These are phyloP conservation scores for Aspergillus pseudonomiae DNA, from an alignment of 2,329 filamentous ascomycete species.

Conservation along the genomic window DNA sequence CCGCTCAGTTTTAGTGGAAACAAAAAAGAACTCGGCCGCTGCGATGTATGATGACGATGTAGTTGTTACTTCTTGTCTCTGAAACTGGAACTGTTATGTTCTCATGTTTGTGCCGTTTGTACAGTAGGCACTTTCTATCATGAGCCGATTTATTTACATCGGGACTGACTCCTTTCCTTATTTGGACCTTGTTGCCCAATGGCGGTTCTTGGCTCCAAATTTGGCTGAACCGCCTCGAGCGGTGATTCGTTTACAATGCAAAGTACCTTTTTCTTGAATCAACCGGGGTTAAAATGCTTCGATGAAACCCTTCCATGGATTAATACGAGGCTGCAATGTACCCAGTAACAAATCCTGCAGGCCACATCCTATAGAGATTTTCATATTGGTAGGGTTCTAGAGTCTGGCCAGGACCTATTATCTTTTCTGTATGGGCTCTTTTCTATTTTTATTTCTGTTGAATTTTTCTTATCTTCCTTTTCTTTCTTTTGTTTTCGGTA, in stretches of 20 bases:
- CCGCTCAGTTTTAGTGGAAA: not conserved
- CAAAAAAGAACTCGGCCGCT: not conserved
- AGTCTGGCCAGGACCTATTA: not conserved
- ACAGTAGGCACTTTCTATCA: not conserved
- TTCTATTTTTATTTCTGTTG: not conserved
- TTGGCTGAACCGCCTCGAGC: not conserved
- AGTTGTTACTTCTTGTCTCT: not conserved
- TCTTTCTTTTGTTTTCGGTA: not conserved
- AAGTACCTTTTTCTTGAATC: constrained; percentile 1
- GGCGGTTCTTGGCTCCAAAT: not conserved
- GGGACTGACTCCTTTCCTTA: not conserved
- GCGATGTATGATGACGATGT: not conserved
- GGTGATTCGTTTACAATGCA: not conserved
- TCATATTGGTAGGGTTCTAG: not conserved
- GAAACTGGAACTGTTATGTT: not conserved
- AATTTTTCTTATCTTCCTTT: too few species aligned
- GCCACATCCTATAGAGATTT: not conserved
- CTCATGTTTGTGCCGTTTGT: too few species aligned
- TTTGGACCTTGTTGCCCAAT: not conserved
- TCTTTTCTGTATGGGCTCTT: not conserved
- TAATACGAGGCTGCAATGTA: not conserved
- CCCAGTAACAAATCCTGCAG: not conserved
- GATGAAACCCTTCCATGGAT: not conserved
- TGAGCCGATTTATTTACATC: not conserved
- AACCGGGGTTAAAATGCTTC: not conserved